A percentile compares a stretch with the other conserved stretches of the same genome.
phyloP scores from a whole-genome alignment of 2,329 filamentous ascomycete species.

The Phoma herbarum region DNA sequence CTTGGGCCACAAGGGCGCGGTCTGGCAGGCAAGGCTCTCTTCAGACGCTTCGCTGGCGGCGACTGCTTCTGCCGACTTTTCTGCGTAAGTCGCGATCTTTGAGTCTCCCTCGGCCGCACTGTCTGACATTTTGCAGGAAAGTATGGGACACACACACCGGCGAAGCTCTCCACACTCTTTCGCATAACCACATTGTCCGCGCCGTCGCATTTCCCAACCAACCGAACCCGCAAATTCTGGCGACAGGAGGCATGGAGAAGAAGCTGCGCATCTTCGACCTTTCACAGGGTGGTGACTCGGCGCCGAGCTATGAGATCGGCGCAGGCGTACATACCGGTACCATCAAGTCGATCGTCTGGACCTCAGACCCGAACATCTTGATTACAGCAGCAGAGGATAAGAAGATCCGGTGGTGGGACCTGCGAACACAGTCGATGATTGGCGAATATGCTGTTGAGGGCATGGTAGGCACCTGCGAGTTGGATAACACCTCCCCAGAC shows the following conservation, averaged over 20 bases:
- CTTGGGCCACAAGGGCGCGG: conserved; percentile 96
- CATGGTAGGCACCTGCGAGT: conserved; percentile 89
- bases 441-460: conserved; percentile 82
- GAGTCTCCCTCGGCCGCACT: conserved; percentile 28
- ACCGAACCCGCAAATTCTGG: conserved; percentile 78
- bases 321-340: conserved; percentile 82
- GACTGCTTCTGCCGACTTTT: conserved; percentile 95
- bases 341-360: conserved; percentile 98
- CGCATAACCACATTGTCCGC: conserved; percentile 95
- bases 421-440: conserved; percentile 77
- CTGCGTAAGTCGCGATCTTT: conserved; percentile 68
- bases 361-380: conserved; percentile 83
- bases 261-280: conserved; percentile 95
- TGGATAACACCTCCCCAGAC: conserved; percentile 70
- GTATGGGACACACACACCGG: conserved; percentile 98
- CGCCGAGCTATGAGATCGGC: conserved; percentile 83
- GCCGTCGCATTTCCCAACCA: conserved; percentile 84
- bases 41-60: conserved; percentile 87
- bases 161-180: conserved; percentile 83
- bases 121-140: conserved; percentile 65
- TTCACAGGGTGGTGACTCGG: conserved; percentile 62
- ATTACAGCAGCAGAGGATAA: conserved; percentile 92
- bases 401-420: conserved; percentile 92
- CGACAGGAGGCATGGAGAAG: conserved; percentile 95
- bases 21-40: conserved; percentile 94